A percentile compares a stretch with the other conserved stretches of the same genome.
These are phyloP conservation scores for Solanum appendiculatum DNA, from an alignment of 257 asterid genomes.

Conservation along the genomic window DNA sequence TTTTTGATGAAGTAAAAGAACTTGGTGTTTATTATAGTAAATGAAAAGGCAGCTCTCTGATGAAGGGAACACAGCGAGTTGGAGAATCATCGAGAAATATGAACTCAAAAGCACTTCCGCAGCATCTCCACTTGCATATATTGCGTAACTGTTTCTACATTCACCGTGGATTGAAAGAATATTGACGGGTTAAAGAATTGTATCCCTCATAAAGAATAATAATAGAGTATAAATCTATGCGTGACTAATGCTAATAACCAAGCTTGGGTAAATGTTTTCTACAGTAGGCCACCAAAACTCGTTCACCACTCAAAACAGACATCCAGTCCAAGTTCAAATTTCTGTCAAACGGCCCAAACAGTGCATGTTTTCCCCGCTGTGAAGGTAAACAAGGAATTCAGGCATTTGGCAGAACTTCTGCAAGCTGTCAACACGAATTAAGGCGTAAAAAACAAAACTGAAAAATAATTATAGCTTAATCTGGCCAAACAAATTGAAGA, in stretches of 20 bases:
- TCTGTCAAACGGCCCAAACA: not conserved
- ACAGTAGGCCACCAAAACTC: slow-evolving; percentile 29
- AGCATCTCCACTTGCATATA: not conserved
- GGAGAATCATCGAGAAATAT: not conserved
- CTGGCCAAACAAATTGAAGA: not conserved
- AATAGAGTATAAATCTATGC: slow-evolving; percentile 1
- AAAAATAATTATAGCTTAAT: not conserved
- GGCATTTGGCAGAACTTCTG: not conserved
- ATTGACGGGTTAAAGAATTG: not conserved
- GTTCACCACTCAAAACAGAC: slow-evolving; percentile 42
- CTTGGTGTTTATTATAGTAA: not conserved
- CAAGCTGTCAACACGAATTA: not conserved
- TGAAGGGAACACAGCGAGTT: not conserved
- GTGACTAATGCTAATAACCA: slow-evolving; percentile 20
- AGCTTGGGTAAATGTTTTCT: slow-evolving; percentile 19
- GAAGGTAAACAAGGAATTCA: not conserved
- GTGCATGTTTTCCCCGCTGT: not conserved
- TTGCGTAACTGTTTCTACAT: not conserved
- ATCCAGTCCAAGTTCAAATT: slow-evolving; percentile 19
- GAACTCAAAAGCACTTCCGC: not conserved
- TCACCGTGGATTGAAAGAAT: slow-evolving; percentile 23
- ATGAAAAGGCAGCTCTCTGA: not conserved
- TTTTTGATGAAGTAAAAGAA: not conserved
- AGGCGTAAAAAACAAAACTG: not conserved
- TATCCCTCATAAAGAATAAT: slow-evolving; percentile 19